Evolutionary conservation across 257 asterid genomes (phyloP), one percentile per base, ranked within the genome.

Genomic region (Jaltomata sinuosa): DNA sequence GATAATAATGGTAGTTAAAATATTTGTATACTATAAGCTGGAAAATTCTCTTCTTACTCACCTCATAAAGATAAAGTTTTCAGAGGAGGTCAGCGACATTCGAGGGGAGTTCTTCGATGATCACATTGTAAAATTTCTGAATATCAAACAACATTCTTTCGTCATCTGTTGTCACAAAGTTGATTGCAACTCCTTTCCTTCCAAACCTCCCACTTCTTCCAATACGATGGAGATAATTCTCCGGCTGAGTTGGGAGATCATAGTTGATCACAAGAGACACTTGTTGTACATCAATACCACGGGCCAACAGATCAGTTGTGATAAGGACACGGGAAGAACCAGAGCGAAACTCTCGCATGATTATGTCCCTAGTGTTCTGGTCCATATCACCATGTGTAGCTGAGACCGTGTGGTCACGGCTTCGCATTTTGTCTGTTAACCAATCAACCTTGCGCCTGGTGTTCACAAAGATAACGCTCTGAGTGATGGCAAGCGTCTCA

Each of bases 381-480:
- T 94, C 98, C 98, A 92, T 92, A 87, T 94, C 98, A 67, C 97
- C 98, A 16, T 92, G 97, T 8, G 96, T 92, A n/a, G 97, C 97
- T 5, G 94, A 92, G 45, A 94, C 94, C 0, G 95, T 92, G 91
- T 94, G 97, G 87, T 94, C 98, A 0, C 97, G 89, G 84, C 90
- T 55, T 11, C 95, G 76, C 98, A 91, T 91, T 72, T 93, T 92
- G 90, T 94, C 97, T 0, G 97, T 92, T 31, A 94, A 93, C 98
- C 97, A 94, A 85, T 94, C 98, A 2, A 94, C 97, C 90, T 94
- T 94, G 68, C 98, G 88, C 21, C 97, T 81, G 11, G 98, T 94
- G 90, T 94, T 94, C 49, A 94, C 98, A 16, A 94, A 94, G 80
- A 94, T 94, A 69, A 94, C 97, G 22, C 93, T 90, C 87, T 94